Percentiles rank a stretch among this genome's conserved stretches.
Evolutionary conservation across 106 monocot species (phyloP).

Genomic region (Triglochin maritima): DNA sequence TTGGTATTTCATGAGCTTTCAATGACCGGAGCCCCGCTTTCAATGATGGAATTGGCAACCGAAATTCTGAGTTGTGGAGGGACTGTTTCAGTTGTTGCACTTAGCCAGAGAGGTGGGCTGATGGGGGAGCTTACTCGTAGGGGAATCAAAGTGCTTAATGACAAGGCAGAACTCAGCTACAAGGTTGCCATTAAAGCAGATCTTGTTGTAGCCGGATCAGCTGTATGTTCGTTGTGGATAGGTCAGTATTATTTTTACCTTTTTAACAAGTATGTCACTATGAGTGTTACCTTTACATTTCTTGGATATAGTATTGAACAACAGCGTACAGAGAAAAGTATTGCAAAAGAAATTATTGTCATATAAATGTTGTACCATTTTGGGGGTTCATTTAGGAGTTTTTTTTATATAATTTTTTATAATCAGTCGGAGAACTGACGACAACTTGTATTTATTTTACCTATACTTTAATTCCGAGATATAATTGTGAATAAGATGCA

Average conservation of each 20-base stretch:
- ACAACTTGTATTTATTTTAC: too few relatives aligned
- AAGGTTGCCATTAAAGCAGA: constrained; percentile 68
- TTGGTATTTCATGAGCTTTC: constrained; percentile 92
- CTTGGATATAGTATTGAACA: too few relatives aligned
- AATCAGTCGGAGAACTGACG: too few relatives aligned
- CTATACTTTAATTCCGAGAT: too few relatives aligned
- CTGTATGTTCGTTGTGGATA: constrained; percentile 92
- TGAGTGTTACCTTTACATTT: too few relatives aligned
- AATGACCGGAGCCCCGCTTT: constrained; percentile 89
- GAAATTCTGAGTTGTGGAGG: constrained; percentile 86
- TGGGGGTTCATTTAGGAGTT: too few relatives aligned
- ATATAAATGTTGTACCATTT: too few relatives aligned
- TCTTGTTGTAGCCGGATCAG: constrained; percentile 80
- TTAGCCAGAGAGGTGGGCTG: constrained; percentile 78
- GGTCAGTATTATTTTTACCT: constrained; percentile 29
- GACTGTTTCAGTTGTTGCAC: constrained; percentile 52
- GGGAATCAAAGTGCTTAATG: constrained; percentile 66
- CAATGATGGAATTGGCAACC: constrained; percentile 90
- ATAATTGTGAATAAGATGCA: too few relatives aligned
- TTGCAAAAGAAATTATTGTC: too few relatives aligned
- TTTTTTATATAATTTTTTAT: too few relatives aligned
- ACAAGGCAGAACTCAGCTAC: constrained; percentile 53
- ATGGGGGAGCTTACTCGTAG: constrained; percentile 59
- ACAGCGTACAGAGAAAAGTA: too few relatives aligned
- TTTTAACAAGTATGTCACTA: background rate